Evolutionary conservation across 2,329 filamentous ascomycete genomes (phyloP).

Genomic region (Fusarium xylarioides): DNA sequence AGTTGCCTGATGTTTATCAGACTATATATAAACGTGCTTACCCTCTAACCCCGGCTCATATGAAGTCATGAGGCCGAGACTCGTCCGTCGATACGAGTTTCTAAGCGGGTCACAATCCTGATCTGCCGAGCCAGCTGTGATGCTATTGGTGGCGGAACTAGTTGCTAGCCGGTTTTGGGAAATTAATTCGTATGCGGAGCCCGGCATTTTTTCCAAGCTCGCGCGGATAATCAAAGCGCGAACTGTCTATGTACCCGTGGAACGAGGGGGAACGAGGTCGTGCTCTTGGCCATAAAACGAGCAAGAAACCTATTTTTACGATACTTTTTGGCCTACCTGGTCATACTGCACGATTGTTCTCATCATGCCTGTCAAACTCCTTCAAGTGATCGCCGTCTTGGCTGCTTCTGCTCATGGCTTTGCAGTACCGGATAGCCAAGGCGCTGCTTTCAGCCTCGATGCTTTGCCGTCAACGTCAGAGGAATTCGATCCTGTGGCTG

Average conservation of each 20-base stretch:
- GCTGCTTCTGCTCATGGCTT: background rate
- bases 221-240: background rate
- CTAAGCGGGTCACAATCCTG: background rate
- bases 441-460: background rate
- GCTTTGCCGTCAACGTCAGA: background rate
- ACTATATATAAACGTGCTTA: background rate
- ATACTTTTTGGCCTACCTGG: accelerated
- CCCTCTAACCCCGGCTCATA: too few relatives aligned
- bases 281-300: background rate
- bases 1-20: background rate
- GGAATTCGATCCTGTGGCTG: background rate
- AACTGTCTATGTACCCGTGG: background rate
- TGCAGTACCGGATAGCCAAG: background rate
- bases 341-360: accelerated
- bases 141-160: background rate
- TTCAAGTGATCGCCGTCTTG: background rate
- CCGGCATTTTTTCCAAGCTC: background rate
- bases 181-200: background rate
- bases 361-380: background rate
- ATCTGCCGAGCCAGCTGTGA: background rate
- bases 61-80: background rate
- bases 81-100: background rate
- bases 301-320: background rate
- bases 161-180: background rate
- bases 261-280: background rate